These are phyloP conservation scores for Rhizopogon vinicolor DNA, from an alignment of 768 basidiomycete genomes.

Conservation along the genomic window DNA sequence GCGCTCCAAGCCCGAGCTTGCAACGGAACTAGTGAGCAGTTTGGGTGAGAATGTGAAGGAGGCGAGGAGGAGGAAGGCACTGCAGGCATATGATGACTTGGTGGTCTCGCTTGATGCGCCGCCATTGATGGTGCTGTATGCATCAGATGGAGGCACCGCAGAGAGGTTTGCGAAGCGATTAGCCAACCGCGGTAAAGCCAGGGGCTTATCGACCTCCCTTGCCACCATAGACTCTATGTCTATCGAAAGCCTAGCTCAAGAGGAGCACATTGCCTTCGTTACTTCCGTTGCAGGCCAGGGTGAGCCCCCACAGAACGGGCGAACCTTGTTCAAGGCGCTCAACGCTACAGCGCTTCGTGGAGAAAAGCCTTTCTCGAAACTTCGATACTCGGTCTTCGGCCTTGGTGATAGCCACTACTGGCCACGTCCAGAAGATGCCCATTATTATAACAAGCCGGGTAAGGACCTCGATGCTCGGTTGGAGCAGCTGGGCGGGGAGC, in stretches of 20 bases:
- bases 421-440: slow-evolving; percentile 95
- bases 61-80: slow-evolving; percentile 75
- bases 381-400: slow-evolving; percentile 82
- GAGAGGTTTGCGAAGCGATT: slow-evolving; percentile 95
- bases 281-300: slow-evolving; percentile 96
- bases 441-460: slow-evolving; percentile 95
- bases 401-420: slow-evolving; percentile 99
- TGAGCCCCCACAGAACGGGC: slow-evolving; percentile 95
- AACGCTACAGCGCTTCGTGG: slow-evolving; percentile 51
- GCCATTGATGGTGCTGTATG: slow-evolving; percentile 86
- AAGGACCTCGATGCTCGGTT: slow-evolving; percentile 86
- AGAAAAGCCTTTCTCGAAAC: slow-evolving; percentile 53
- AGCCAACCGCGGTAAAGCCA: slow-evolving; percentile 72
- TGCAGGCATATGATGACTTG: slow-evolving; percentile 80
- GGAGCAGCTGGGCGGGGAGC: slow-evolving; percentile 73
- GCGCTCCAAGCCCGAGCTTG: slow-evolving; percentile 73
- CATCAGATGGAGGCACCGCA: slow-evolving; percentile 92
- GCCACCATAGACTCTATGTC: slow-evolving; percentile 79
- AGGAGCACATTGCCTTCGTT: slow-evolving; percentile 76
- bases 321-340: slow-evolving; percentile 82
- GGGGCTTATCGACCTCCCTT: slow-evolving; percentile 75
- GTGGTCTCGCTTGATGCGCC: slow-evolving; percentile 84
- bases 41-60: slow-evolving; percentile 82
- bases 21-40: slow-evolving; percentile 77
- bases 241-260: slow-evolving; percentile 68